A percentile compares a stretch with the other conserved stretches of the same genome.
Evolutionary conservation across 2,329 filamentous ascomycete genomes (phyloP).

Genomic region (Phoma herbarum): DNA sequence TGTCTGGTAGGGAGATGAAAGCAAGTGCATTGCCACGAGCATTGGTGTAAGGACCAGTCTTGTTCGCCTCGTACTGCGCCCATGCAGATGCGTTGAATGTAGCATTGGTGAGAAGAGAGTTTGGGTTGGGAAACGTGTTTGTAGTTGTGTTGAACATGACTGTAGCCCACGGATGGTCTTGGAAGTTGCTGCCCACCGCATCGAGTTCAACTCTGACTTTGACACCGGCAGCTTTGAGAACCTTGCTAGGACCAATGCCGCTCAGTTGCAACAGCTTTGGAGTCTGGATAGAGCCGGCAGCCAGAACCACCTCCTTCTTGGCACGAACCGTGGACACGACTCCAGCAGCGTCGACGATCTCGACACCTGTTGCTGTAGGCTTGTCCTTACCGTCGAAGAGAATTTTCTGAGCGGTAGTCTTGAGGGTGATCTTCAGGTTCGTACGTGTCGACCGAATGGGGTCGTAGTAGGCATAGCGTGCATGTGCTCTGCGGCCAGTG

Average conservation of each 20-base stretch:
- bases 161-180: constrained; percentile 39
- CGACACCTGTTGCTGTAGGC: constrained; percentile 28
- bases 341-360: constrained; percentile 25
- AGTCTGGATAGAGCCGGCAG: constrained; percentile 65
- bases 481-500: constrained; percentile 34
- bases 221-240: constrained; percentile 41
- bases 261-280: constrained; percentile 59
- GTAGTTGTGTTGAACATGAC: constrained; percentile 35
- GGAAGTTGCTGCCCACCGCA: constrained; percentile 48
- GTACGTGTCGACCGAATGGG: constrained; percentile 30
- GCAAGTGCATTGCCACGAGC: constrained; percentile 37
- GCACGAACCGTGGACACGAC: constrained; percentile 29
- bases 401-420: constrained; percentile 31
- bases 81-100: constrained; percentile 46
- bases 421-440: constrained; percentile 40
- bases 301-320: constrained; percentile 65
- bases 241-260: constrained; percentile 40
- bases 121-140: constrained; percentile 34
- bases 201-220: constrained; percentile 38
- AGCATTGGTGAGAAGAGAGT: constrained; percentile 35
- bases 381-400: constrained; percentile 27
- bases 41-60: constrained; percentile 43
- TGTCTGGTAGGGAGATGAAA: constrained; percentile 38
- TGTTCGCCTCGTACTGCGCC: constrained; percentile 41
- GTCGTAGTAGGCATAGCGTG: constrained; percentile 44